These are phyloP conservation scores for Rhodamnia rubescens DNA, from an alignment of 345 rosid genomes.

Conservation along the genomic window DNA sequence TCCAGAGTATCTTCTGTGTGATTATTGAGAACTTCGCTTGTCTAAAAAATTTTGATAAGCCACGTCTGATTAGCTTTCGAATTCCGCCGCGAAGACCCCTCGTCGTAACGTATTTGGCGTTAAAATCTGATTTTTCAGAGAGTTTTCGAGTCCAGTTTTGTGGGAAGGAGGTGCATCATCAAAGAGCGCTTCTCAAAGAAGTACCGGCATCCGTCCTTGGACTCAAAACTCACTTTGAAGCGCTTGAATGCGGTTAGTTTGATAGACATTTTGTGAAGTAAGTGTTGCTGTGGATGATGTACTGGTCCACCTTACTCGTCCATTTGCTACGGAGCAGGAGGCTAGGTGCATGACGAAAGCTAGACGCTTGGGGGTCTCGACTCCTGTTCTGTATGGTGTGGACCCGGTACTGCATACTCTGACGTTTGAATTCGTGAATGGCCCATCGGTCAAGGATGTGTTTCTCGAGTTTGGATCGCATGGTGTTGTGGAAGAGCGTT, in stretches of 20 bases:
- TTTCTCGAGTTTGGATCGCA: conserved; percentile 60
- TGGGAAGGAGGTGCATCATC: conserved; percentile 56
- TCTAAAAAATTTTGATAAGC: background rate
- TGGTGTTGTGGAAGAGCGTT: conserved; percentile 58
- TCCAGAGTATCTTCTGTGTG: background rate
- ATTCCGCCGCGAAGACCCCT: background rate
- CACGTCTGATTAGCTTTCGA: background rate
- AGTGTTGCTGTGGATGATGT: background rate
- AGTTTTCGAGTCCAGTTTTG: conserved; percentile 71
- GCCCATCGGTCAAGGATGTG: conserved; percentile 68
- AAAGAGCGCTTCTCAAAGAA: conserved; percentile 95
- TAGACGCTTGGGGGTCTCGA: conserved; percentile 70
- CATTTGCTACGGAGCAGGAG: conserved; percentile 34
- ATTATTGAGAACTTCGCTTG: background rate
- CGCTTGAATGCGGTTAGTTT: conserved; percentile 79
- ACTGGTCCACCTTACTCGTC: background rate
- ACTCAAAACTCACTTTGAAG: conserved; percentile 73
- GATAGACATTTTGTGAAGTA: background rate
- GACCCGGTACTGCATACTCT: conserved; percentile 62
- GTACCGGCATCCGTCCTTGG: conserved; percentile 85
- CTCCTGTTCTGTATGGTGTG: conserved; percentile 68
- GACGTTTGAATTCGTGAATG: conserved; percentile 81
- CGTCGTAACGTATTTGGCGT: background rate
- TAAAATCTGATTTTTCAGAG: conserved; percentile 29
- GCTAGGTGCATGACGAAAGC: conserved; percentile 98